Conservation (phyloP, 106 monocot species). For the Dioscorea alata region DNA sequence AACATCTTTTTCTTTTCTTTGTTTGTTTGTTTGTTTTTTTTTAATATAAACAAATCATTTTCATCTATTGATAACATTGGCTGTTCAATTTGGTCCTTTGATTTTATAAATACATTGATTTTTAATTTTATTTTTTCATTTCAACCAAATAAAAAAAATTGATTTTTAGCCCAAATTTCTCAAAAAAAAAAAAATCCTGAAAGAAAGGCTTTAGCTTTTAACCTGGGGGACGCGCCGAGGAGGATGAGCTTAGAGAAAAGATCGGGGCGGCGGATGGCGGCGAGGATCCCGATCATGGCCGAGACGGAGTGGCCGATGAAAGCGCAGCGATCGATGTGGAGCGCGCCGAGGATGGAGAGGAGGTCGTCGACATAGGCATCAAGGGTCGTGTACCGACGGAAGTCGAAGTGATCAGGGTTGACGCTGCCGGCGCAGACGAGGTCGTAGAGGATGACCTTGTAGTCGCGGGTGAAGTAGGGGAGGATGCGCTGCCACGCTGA, state of each 20-base stretch:
- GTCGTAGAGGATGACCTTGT: constrained; percentile 85
- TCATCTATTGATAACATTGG: too few species aligned
- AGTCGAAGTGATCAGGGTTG: constrained; percentile 98
- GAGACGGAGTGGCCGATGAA: constrained; percentile 96
- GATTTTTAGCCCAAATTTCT: too few species aligned
- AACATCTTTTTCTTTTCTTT: too few species aligned
- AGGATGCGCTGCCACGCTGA: constrained; percentile 84
- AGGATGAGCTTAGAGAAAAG: constrained; percentile 84
- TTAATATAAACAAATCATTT: too few species aligned
- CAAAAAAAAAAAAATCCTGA: neutral
- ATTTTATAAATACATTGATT: too few species aligned
- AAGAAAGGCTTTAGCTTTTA: neutral
- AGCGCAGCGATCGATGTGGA: constrained; percentile 61
- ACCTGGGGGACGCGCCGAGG: constrained; percentile 85
- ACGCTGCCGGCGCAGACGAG: constrained; percentile 97
- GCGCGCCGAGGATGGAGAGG: constrained; percentile 63
- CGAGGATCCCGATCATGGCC: constrained; percentile 93
- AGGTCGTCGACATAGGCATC: constrained; percentile 92
- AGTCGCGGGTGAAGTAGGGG: constrained; percentile 62
- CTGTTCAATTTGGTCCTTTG: too few species aligned
- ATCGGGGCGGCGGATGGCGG: constrained; percentile 65
- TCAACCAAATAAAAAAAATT: too few species aligned
- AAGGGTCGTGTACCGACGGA: constrained; percentile 79
- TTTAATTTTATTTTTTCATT: too few species aligned
- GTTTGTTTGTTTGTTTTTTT: too few species aligned